Evolutionary conservation across 306 rosid species (phyloP).

Genomic region (Casuarina equisetifolia): DNA sequence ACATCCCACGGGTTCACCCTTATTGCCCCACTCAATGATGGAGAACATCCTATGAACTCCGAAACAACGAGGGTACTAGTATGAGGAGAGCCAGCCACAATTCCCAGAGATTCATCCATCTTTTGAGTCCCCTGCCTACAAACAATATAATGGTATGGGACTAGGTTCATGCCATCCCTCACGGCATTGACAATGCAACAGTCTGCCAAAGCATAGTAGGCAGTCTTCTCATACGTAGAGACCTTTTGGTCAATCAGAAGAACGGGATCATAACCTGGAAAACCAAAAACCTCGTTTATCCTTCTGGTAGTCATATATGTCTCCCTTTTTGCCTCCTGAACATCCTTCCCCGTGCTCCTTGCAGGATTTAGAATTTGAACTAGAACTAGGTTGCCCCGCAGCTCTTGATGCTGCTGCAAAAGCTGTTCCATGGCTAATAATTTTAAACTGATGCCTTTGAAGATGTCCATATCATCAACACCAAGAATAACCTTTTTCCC

Average conservation of each 20-base stretch:
- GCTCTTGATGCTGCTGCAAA: constrained; percentile 47
- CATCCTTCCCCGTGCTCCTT: constrained; percentile 53
- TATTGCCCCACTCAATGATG: constrained; percentile 90
- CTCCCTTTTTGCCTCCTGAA: constrained; percentile 57
- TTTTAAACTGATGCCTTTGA: constrained; percentile 78
- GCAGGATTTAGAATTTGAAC: constrained; percentile 86
- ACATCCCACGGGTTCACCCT: constrained; percentile 88
- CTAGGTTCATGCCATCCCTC: constrained; percentile 86
- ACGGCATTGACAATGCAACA: constrained; percentile 86
- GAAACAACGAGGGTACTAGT: constrained; percentile 77
- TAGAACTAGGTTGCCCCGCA: constrained; percentile 54
- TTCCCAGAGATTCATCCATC: constrained; percentile 46
- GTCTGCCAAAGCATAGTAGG: constrained; percentile 70
- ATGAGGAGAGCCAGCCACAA: constrained; percentile 37
- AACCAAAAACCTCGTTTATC: constrained; percentile 60
- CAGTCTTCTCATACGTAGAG: constrained; percentile 69
- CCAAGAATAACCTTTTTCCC: constrained; percentile 73
- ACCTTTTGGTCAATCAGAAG: constrained; percentile 56
- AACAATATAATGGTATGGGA: constrained; percentile 65
- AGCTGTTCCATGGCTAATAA: constrained; percentile 72
- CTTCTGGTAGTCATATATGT: constrained; percentile 43
- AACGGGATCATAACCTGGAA: constrained; percentile 68
- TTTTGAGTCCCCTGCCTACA: constrained; percentile 75
- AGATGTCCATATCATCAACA: constrained; percentile 86
- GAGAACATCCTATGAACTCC: constrained; percentile 87